phyloP scores from a whole-genome alignment of 2,329 filamentous ascomycete genomes.

The Zymoseptoria passerinii region DNA sequence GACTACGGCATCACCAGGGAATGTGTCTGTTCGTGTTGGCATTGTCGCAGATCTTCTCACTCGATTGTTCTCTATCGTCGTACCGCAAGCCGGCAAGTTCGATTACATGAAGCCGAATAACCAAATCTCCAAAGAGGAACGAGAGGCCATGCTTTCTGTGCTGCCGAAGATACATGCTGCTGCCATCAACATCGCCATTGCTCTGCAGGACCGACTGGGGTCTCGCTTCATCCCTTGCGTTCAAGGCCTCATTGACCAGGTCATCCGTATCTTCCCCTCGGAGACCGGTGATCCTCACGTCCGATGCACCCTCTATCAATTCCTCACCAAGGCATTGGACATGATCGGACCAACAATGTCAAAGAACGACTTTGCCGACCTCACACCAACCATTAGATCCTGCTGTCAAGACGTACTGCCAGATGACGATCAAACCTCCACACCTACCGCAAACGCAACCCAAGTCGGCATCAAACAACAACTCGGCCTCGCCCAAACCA shows the following conservation, averaged over 20 bases:
- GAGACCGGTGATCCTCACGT: constrained; percentile 45
- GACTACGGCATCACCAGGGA: constrained; percentile 52
- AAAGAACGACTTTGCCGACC: constrained; percentile 55
- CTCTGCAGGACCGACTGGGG: constrained; percentile 51
- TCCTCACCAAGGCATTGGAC: constrained; percentile 51
- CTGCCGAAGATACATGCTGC: constrained; percentile 68
- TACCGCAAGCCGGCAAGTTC: constrained; percentile 41
- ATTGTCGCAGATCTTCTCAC: constrained; percentile 59
- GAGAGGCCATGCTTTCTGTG: constrained; percentile 65
- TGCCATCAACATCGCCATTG: constrained; percentile 54
- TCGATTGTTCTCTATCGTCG: constrained; percentile 59
- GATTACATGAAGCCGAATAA: constrained; percentile 55
- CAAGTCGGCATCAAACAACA: constrained; percentile 15
- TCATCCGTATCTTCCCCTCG: constrained; percentile 59
- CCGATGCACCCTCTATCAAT: constrained; percentile 52
- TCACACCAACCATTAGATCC: constrained; percentile 54
- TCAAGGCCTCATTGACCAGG: constrained; percentile 60
- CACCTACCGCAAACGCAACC: constrained; percentile 2
- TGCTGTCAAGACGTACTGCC: constrained; percentile 69
- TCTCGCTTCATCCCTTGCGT: constrained; percentile 51
- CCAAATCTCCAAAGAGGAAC: constrained; percentile 70
- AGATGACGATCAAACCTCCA: constrained; percentile 23
- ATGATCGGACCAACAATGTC: constrained; percentile 58
- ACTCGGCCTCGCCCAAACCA: constrained; percentile 10
- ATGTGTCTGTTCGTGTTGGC: constrained; percentile 60